Evolutionary conservation across 495 filamentous ascomycete species (phyloP), one percentile per base, ranked within the genome.

Genomic region (Astrocystis sublimbata): DNA sequence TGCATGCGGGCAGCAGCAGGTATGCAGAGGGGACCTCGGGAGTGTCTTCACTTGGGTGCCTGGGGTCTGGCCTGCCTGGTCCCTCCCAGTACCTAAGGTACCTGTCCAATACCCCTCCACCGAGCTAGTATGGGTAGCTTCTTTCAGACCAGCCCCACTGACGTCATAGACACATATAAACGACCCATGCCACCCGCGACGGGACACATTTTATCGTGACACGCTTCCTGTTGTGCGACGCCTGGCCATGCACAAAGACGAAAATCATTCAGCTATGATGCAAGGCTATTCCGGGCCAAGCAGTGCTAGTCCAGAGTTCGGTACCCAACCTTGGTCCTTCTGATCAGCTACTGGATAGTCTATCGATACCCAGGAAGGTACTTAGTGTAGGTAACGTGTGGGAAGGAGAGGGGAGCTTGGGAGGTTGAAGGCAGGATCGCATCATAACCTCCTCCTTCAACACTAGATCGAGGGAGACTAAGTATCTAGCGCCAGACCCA

Each of bases 121-220:
- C n/a, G n/a, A n/a, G n/a, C n/a, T n/a, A n/a, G 9, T 23, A 23
- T n/a, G 12, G 41, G 1, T 43, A 12, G 28, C 31, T 9, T 35
- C 45, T 26, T 60, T 60, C 24, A 40, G 46, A 17, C 7, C 6
- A 10, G 6, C 28, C 4, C 47, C 30, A 38, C 47, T 61, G 59
- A 61, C 59, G 59, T 61, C 59, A 61, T 61, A n/a, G 47, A 45
- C 33, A 60, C 54, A 1, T 43, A 23, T 26, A 43, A 10, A 3
- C 28, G 6, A 36, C 6, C 33, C 13, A 26, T 54, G 9, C 33
- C 17, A 42, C n/a, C 21, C 36, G 30, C 2, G n/a, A n/a, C n/a
- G n/a, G n/a, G n/a, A 7, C 24, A 42, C 52, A 12, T 28, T n/a
- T 8, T 17, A 52, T 42, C 33, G 52, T 30, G 21, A 42, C 21